Evolutionary conservation across 129 eudicot genomes (phyloP), one percentile per base, ranked within the genome.

Genomic region (Helianthus tuberosus): DNA sequence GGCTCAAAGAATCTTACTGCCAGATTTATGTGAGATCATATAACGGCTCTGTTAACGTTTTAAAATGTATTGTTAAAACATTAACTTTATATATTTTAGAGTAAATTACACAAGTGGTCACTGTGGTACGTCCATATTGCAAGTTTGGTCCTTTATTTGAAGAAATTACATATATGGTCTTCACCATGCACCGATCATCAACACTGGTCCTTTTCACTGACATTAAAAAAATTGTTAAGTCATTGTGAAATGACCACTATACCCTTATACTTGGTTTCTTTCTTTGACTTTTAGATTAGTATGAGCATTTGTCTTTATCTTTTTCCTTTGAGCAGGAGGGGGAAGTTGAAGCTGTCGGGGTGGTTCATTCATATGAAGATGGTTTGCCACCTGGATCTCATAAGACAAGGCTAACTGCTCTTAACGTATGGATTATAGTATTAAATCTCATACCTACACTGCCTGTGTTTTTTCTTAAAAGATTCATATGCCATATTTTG

Each of bases 301-400:
- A 25, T 25, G 29, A 25, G 29, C 29, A 25, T 25, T 25, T 25
- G 66, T 47, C 39, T 69, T 65, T 10, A 72, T 54, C 15, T 54
- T 69, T 32, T 66, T 57, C 20, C 17, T n/a, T 52, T 66, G 17
- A 17, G 77, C 87, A 94, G 99, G 97, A 91, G 76, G 99, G 99
- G 59, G 97, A 88, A 71, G 83, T 92, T 77, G 97, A 94, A 79
- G 96, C 96, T 75, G 86, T 85, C 72, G 86, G 88, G 54, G 78
- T 81, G 63, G 91, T 94, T 75, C 96, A 94, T 80, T 94, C 99
- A 17, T 91, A 94, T 62, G 99, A 94, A 64, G 97, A 94, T 66
- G 94, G 97, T 50, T 71, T 88, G 91, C 96, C 93, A 68, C 86
- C 97, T 75, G 96, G 85, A 68, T 87, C 90, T 47, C 97, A 94